phyloP scores from a whole-genome alignment of 495 filamentous ascomycete species.

The Thozetella sp. region DNA sequence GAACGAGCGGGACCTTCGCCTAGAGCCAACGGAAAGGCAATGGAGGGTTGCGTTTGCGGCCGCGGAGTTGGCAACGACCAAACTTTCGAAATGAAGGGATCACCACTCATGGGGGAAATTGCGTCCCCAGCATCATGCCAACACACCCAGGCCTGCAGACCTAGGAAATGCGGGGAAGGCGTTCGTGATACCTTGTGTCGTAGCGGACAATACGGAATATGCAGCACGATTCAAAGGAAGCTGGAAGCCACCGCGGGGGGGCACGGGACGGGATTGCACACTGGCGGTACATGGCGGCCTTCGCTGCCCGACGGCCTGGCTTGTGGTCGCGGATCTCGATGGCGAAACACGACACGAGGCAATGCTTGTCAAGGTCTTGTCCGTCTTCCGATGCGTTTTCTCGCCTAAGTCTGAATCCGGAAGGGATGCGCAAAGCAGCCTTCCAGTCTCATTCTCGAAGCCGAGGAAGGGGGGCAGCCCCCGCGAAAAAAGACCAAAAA shows the following conservation, averaged over 20 bases:
- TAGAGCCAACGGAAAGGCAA: conserved; percentile 12
- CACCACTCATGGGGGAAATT: conserved; percentile 4
- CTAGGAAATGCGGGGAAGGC: background rate
- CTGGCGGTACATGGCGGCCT: background rate
- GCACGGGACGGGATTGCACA: background rate
- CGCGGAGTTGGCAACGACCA: conserved; percentile 18
- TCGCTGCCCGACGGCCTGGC: background rate
- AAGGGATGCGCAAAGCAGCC: background rate
- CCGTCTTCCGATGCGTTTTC: background rate
- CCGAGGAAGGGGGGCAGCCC: background rate
- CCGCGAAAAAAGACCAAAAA: background rate
- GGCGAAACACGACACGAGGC: background rate
- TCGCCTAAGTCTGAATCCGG: background rate
- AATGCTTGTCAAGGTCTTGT: background rate
- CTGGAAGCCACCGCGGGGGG: background rate
- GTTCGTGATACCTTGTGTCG: background rate
- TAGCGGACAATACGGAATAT: background rate
- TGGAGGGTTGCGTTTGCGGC: conserved; percentile 13
- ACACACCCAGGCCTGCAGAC: background rate
- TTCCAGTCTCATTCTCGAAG: background rate
- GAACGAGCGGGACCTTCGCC: background rate
- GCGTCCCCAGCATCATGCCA: conserved; percentile 1
- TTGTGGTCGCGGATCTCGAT: background rate
- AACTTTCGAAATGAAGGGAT: conserved; percentile 12
- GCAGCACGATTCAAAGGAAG: background rate